A percentile compares a stretch with the other conserved stretches of the same genome.
Conservation (phyloP, 2,329 filamentous ascomycete genomes). For the Aureobasidium sp. region DNA sequence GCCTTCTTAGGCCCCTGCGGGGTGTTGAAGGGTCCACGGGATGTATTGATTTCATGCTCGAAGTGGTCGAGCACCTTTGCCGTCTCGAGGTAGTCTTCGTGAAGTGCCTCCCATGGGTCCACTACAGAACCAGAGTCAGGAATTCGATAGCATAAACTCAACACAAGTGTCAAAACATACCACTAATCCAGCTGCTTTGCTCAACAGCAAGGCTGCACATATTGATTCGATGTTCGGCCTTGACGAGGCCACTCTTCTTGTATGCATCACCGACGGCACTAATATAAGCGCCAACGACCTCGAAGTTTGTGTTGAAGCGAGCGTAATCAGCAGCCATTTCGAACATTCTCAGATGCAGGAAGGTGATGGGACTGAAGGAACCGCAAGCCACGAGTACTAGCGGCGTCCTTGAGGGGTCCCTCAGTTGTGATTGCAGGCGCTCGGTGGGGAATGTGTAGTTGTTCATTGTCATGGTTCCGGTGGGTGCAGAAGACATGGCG, state of each 20-base stretch:
- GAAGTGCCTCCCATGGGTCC: conserved; percentile 80
- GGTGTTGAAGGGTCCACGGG: conserved; percentile 64
- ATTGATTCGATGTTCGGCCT: conserved; percentile 63
- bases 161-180: neutral
- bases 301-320: conserved; percentile 66
- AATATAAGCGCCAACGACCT: conserved; percentile 78
- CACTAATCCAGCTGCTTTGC: conserved; percentile 67
- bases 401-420: conserved; percentile 49
- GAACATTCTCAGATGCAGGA: conserved; percentile 77
- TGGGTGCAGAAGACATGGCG: conserved; percentile 12
- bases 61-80: conserved; percentile 88
- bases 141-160: neutral
- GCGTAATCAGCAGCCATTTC: conserved; percentile 78
- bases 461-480: conserved; percentile 28
- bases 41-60: conserved; percentile 76
- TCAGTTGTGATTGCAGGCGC: conserved; percentile 50
- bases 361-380: conserved; percentile 40
- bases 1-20: conserved; percentile 61
- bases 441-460: conserved; percentile 55
- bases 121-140: conserved; percentile 39
- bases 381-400: conserved; percentile 63
- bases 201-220: conserved; percentile 83
- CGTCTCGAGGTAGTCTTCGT: conserved; percentile 79
- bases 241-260: conserved; percentile 72
- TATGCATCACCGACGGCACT: conserved; percentile 70